phyloP scores from a whole-genome alignment of 257 asterid genomes.

The Apocynum venetum region DNA sequence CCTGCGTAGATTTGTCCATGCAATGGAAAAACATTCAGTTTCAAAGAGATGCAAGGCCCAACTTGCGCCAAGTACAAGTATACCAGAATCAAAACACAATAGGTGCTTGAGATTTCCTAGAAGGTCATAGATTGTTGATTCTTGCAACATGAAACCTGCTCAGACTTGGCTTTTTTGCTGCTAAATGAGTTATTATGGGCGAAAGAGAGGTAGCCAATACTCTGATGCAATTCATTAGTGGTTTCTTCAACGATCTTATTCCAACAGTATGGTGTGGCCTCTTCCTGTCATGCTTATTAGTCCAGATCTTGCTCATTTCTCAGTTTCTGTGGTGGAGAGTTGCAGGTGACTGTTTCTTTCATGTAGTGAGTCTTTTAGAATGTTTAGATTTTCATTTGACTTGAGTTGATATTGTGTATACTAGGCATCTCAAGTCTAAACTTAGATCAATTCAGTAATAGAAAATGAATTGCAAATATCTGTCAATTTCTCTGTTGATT shows the following conservation, averaged over 20 bases:
- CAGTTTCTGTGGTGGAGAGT: neutral
- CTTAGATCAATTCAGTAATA: constrained; percentile 13
- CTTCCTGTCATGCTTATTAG: neutral
- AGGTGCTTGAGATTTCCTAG: constrained; percentile 75
- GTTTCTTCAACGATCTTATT: constrained; percentile 7
- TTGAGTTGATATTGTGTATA: constrained; percentile 17
- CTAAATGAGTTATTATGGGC: constrained; percentile 4
- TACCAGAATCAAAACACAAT: constrained; percentile 56
- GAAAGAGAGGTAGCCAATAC: neutral
- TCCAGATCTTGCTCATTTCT: constrained; percentile 13
- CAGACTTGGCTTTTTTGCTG: neutral
- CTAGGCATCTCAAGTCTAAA: constrained; percentile 17
- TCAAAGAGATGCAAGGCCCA: constrained; percentile 47
- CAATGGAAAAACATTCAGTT: constrained; percentile 88
- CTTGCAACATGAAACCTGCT: constrained; percentile 3
- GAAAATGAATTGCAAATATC: constrained; percentile 19
- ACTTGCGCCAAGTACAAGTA: constrained; percentile 26
- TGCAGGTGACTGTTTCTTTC: constrained; percentile 14
- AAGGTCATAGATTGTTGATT: constrained; percentile 28
- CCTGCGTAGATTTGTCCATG: constrained; percentile 64
- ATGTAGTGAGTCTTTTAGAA: constrained; percentile 15
- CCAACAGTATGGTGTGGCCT: neutral
- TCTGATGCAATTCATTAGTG: constrained; percentile 8
- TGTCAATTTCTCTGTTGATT: constrained; percentile 2
- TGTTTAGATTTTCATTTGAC: constrained; percentile 10